These are phyloP conservation scores for Boletus pseudopeckii DNA, from an alignment of 768 basidiomycete genomes.

Conservation along the genomic window DNA sequence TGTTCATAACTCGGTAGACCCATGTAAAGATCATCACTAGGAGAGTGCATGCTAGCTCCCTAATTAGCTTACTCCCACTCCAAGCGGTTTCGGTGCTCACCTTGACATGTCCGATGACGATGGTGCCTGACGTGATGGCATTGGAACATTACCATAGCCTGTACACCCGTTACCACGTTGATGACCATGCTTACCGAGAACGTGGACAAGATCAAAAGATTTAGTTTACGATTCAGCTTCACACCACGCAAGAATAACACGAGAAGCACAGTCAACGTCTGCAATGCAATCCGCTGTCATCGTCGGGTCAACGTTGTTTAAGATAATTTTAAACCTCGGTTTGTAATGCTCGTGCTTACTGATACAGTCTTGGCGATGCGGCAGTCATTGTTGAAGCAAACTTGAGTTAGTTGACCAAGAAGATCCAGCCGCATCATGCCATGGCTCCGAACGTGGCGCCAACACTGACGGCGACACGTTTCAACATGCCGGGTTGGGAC, in stretches of 20 bases:
- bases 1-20: background rate
- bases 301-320: background rate
- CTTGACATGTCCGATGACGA: background rate
- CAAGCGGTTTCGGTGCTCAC: background rate
- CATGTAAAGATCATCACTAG: background rate
- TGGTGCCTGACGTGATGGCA: background rate
- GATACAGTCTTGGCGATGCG: background rate
- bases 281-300: background rate
- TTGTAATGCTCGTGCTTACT: background rate
- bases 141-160: background rate
- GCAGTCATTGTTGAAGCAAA: background rate
- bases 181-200: background rate
- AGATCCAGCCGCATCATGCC: background rate
- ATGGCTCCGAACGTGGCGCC: background rate
- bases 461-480: background rate
- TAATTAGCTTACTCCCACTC: background rate
- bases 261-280: background rate
- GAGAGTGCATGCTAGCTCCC: background rate
- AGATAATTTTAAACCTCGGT: background rate
- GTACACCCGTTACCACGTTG: background rate
- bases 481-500: background rate
- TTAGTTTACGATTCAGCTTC: background rate
- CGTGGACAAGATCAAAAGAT: background rate
- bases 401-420: background rate
- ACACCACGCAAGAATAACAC: constrained; percentile 1